Base-by-base conservation (phyloP, 2,329 filamentous ascomycete genomes). In the Tothia fuscella region DNA sequence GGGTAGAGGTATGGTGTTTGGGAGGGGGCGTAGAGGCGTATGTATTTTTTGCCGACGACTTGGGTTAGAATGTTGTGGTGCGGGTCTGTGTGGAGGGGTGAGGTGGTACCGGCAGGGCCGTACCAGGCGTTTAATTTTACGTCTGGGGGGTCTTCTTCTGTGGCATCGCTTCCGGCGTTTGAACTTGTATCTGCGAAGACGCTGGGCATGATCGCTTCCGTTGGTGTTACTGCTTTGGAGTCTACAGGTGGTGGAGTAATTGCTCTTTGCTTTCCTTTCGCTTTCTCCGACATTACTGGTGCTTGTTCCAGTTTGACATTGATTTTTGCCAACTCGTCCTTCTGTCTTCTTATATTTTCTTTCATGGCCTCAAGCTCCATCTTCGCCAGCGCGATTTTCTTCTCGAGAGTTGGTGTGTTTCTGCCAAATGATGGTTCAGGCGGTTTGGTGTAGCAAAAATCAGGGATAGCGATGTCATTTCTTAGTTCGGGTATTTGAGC, bases 41-140 rank as follows among this genome's bases (percentile, higher is more conserved):
- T 66, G 58, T 96, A 96, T 61, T 98, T 98, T 44, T 74, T 70
- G 0, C 91, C 91, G 0, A 93, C 83, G 0, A 93, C 82, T 59
- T 96, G 91, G 19, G 80, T 80, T 4, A 96, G 73, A 36, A 96
- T 75, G 55, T 96, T 96, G 56, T 95, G 85, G 58, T 95, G 93
- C 1, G 83, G 85, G 54, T 96, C 91, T 2, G 86, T 93, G 59
- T 98, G 91, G 1, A 96, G 67, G 2, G 91, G 91, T 1, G 87
- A 94, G 48, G 94, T 88, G 0, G 91, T 96, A 38, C 78, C 79
- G 0, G 78, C 68, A 0, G 91, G 91, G 0, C 91, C 91, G 48
- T 96, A 81, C 91, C 91, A 98, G 6, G 85, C 87, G 59, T 96
- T 93, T 14, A 93, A 56, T 14, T 53, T 49, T 0, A 51, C 31